Evolutionary conservation across 2,329 filamentous ascomycete genomes (phyloP), one percentile per base, ranked within the genome.

Genomic region (Clonostachys solani): DNA sequence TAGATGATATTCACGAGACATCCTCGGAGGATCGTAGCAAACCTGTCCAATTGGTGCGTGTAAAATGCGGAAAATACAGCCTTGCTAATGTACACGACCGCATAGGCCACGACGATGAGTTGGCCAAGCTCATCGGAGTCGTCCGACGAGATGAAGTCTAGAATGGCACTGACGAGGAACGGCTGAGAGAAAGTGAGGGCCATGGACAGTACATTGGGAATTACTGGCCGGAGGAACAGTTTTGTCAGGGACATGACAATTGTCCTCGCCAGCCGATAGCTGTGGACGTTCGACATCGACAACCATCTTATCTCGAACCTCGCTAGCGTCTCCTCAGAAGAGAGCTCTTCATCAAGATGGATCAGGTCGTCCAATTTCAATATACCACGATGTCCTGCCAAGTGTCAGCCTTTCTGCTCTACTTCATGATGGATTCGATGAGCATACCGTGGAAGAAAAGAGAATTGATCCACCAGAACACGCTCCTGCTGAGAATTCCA

Each of bases 101-200:
- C 51, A 0, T 60, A 58, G 4, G 69, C 71, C 3, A 65, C 72
- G 8, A 76, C 69, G 6, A 74, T 60, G 0, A 71, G 71, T 48
- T 71, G 72, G 3, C 69, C 63, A 13, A 58, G 47, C 1, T 53
- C 48, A 0, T 49, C 49, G 9, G 23, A 6, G 23, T 29, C 23
- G 23, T 29, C 23, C 9, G 23, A 29, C 3, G 23, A 29, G 23
- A 29, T 29, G 16, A 53, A 42, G 17, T 56, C 52, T 1, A 75
- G 54, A 0, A 69, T 58, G 1, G 60, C 55, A 13, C 69, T 57
- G 46, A 74, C 68, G 35, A 75, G 65, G 29, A 74, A 67, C 0
- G 72, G 70, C 41, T 71, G 69, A 35, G 67, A 69, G 38, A 71
- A 69, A n/a, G 56, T 66, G 49, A 73, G 69, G 12, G 61, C 69